A percentile compares a stretch with the other conserved stretches of the same genome.
Evolutionary conservation across 257 asterid species (phyloP).

Genomic region (Jacaranda mimosifolia): DNA sequence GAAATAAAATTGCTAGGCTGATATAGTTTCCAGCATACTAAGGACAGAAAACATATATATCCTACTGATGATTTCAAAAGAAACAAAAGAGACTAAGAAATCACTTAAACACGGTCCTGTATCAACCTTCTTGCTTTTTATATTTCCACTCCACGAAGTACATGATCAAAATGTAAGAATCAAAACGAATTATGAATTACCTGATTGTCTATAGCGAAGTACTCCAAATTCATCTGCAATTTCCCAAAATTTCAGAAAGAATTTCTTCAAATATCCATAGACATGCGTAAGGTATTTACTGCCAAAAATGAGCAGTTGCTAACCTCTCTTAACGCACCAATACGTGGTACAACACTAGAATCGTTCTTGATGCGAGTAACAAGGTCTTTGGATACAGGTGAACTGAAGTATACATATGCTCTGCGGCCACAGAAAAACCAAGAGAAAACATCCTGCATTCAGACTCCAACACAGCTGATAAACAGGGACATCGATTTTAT

Average conservation of each 20-base stretch:
- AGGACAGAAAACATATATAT: conserved; percentile 32
- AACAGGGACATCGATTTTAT: not conserved
- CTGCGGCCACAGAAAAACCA: conserved; percentile 56
- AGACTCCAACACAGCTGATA: conserved; percentile 25
- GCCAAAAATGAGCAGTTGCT: conserved; percentile 30
- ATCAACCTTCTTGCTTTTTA: conserved; percentile 19
- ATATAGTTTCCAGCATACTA: conserved; percentile 30
- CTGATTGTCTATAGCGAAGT: conserved; percentile 82
- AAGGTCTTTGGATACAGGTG: conserved; percentile 74
- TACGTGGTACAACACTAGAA: conserved; percentile 81
- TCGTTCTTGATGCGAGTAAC: conserved; percentile 78
- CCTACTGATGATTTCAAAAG: conserved; percentile 10
- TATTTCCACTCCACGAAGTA: not conserved
- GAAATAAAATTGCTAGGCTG: conserved; percentile 38
- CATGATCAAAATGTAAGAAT: conserved; percentile 11
- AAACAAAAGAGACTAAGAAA: not conserved
- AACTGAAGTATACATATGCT: conserved; percentile 84
- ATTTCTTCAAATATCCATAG: not conserved
- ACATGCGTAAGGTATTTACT: not conserved
- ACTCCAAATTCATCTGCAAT: conserved; percentile 91
- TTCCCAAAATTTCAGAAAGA: conserved; percentile 30
- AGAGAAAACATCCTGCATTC: conserved; percentile 30
- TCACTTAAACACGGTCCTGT: not conserved
- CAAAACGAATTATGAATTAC: conserved; percentile 43
- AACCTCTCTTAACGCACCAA: conserved; percentile 89